Conservation (phyloP, 352 stramenopile species). For the Phytopythium boreale region DNA sequence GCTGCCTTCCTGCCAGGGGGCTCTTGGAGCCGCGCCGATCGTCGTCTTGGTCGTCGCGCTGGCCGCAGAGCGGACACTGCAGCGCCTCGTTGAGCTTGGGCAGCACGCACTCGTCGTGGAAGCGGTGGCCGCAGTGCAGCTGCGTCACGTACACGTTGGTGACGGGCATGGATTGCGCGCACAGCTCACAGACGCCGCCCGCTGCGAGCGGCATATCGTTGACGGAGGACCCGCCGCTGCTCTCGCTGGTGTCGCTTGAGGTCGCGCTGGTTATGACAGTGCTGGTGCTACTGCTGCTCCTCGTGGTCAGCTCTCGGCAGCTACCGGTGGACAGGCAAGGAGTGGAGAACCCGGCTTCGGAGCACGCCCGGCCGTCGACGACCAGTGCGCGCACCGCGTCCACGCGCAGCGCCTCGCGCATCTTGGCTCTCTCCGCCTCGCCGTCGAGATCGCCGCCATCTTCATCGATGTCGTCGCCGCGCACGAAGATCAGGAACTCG, state of each 20-base stretch:
- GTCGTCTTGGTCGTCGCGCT: slow-evolving; percentile 5
- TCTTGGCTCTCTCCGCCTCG: background rate
- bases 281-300: background rate
- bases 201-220: background rate
- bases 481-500: slow-evolving; percentile 35
- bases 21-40: background rate
- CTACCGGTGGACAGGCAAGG: background rate
- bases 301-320: background rate
- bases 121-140: slow-evolving; percentile 54
- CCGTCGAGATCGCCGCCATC: slow-evolving; percentile 7
- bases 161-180: slow-evolving; percentile 12
- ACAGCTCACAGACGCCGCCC: slow-evolving; percentile 10
- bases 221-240: background rate
- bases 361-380: slow-evolving; percentile 1
- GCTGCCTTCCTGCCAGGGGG: background rate
- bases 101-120: slow-evolving; percentile 70
- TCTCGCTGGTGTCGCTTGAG: background rate
- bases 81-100: slow-evolving; percentile 55
- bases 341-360: background rate
- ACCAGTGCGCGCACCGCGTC: slow-evolving; percentile 4
- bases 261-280: background rate
- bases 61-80: slow-evolving; percentile 46
- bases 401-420: background rate
- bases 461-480: slow-evolving; percentile 12
- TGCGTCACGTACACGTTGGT: slow-evolving; percentile 34